Evolutionary conservation across 1,284 basidiomycete species (phyloP), one percentile per base, ranked within the genome.

Genomic region (Sparassis latifolia): DNA sequence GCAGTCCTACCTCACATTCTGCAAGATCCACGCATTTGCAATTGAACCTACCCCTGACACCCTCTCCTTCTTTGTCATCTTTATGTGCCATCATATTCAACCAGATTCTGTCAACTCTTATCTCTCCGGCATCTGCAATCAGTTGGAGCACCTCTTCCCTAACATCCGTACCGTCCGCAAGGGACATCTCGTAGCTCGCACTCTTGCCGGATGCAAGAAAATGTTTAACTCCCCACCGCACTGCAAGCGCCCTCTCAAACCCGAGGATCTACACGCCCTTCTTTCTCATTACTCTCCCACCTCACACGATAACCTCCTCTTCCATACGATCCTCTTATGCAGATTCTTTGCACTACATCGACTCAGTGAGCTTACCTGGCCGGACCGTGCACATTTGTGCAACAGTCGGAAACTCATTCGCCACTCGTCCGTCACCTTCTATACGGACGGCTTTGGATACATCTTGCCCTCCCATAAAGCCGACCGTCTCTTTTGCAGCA

Each of bases 1-100:
- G 1, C 60, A 66, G 5, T 68, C 66, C 0, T 69, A 66, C 40
- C 27, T 66, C 33, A 48, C 49, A 2, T 70, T 70, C 46, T 66
- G 62, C 39, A 6, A 56, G 0, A 2, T 58, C 0, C 71, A 74
- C 46, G n/a, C 60, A 4, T 58, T 72, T 2, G 55, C 66, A 0
- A 10, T 64, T 1, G 52, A 66, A 0, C 72, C 71, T 0, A 66
- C 68, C 27, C 32, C 28, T 9, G 57, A 62, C 48, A 54, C 57
- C 10, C 31, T 61, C 38, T 57, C 55, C 32, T 56, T 58, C 40
- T 58, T 30, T 32, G 42, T 44, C 10, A 55, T 60, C 35, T 50
- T 6, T 27, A 50, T 45, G 35, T 50, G 4, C 10, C 5, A 33
- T 3, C 38, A 40, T 31, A 50, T 50, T 3, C 20, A 50, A 27